Base-by-base conservation (phyloP, 1,284 basidiomycete genomes). In the Ganoderma resinaceum region DNA sequence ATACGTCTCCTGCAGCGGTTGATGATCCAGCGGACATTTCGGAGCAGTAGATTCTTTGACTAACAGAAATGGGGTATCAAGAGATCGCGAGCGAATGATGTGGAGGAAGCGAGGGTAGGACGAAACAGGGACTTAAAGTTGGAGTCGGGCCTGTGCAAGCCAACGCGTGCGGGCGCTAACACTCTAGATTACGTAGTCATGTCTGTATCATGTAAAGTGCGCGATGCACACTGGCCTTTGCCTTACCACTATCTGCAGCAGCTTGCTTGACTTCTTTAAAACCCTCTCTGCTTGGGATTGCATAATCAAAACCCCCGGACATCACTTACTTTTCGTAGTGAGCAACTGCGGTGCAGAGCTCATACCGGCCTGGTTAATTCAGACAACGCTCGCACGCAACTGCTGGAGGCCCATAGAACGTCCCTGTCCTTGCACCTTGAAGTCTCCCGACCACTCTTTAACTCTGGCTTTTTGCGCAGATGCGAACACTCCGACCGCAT, bases 1-100 rank as follows among this genome's bases (percentile, higher is more conserved):
- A 11, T 4, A 61, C 40, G 23, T 64, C 61, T 12, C n/a, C 37
- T 5, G n/a, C n/a, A 20, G 68, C 62, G 8, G 33, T 59, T 11
- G 70, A 63, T 14, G 46, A 31, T 2, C 38, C 40, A 9, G 46
- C 38, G 29, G 71, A 65, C 69, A 70, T 70, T 46, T 16, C 14
- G 23, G 16, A 33, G 3, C 14, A 29, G 29, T 23, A 42, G 2
- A 23, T 20, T 16, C 26, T 26, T n/a, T 4, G 16, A 40, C 33
- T 12, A 40, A 18, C 12, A 35, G 29, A 46, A 20, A 33, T 23
- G 20, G 8, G 23, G 20, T 23, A 20, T 14, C 9, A 14, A 43
- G 26, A 16, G 55, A 12, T 35, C 11, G 40, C 7, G 46, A 49
- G 11, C 11, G 29, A 55, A 12, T 31, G 29, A 29, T 31, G 52